Evolutionary conservation across 2,329 filamentous ascomycete species (phyloP).

Genomic region (Arthroderma uncinatum): DNA sequence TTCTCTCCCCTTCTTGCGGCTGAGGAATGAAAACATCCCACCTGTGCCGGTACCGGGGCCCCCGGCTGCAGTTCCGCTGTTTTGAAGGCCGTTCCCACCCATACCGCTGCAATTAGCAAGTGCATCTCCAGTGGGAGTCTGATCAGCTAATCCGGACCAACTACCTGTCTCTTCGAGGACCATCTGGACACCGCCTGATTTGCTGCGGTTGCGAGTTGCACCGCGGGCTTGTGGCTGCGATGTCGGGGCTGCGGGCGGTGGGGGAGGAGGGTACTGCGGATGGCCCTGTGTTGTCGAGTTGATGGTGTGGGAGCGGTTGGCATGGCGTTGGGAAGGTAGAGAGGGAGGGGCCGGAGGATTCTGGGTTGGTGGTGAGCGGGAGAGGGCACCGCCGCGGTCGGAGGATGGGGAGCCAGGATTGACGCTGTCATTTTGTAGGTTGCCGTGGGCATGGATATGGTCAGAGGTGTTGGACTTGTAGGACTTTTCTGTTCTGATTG

Average conservation of each 20-base stretch:
- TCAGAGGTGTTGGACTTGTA: conserved; percentile 19
- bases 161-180: conserved; percentile 79
- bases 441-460: conserved; percentile 15
- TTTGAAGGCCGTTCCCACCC: not conserved
- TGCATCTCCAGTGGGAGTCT: conserved; percentile 62
- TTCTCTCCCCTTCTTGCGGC: conserved; percentile 76
- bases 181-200: conserved; percentile 77
- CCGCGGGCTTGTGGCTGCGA: conserved; percentile 42
- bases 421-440: not conserved
- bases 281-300: conserved; percentile 11
- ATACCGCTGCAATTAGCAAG: conserved; percentile 40
- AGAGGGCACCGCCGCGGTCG: not conserved
- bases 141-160: conserved; percentile 82
- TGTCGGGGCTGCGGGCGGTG: conserved; percentile 16
- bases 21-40: conserved; percentile 83
- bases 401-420: conserved; percentile 8
- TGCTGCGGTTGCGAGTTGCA: conserved; percentile 60
- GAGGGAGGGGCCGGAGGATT: conserved; percentile 15
- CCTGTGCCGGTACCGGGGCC: conserved; percentile 47
- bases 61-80: conserved; percentile 20
- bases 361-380: conserved; percentile 19
- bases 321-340: not conserved
- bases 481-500: not conserved
- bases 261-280: conserved; percentile 30
- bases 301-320: conserved; percentile 20